Evolutionary conservation across 345 rosid genomes (phyloP).

Genomic region (Dovyalis caffra): DNA sequence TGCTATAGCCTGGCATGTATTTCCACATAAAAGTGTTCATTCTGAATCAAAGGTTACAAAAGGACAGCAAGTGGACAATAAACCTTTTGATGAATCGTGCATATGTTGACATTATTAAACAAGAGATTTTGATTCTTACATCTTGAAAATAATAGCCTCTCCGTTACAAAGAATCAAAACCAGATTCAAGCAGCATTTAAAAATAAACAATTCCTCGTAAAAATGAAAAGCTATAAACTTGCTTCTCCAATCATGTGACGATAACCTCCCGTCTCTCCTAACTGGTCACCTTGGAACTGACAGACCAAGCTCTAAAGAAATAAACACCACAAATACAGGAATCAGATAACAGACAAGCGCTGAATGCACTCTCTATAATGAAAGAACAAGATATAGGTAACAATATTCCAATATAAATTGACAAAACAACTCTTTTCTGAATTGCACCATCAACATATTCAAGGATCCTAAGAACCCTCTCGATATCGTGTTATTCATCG

Average conservation of each 20-base stretch:
- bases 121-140: slow-evolving; percentile 6
- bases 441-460: not conserved
- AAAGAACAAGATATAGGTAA: slow-evolving; percentile 1
- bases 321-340: slow-evolving; percentile 19
- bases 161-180: not conserved
- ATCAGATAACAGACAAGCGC: slow-evolving; percentile 25
- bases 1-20: no score
- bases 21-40: no score
- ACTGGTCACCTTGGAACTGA: slow-evolving; percentile 84
- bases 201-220: slow-evolving; percentile 12
- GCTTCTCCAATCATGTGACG: slow-evolving; percentile 32
- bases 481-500: not conserved
- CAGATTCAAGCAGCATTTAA: slow-evolving; percentile 23
- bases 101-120: not conserved
- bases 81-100: not conserved
- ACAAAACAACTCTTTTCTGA: not conserved
- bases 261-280: slow-evolving; percentile 20
- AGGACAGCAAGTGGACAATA: no score
- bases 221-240: slow-evolving; percentile 10
- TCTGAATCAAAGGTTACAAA: no score
- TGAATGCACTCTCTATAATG: not conserved
- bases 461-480: not conserved
- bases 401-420: not conserved
- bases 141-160: slow-evolving; percentile 7
- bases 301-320: slow-evolving; percentile 67